These are phyloP conservation scores for Aleurites moluccanus DNA, from an alignment of 441 rosid genomes.

Conservation along the genomic window DNA sequence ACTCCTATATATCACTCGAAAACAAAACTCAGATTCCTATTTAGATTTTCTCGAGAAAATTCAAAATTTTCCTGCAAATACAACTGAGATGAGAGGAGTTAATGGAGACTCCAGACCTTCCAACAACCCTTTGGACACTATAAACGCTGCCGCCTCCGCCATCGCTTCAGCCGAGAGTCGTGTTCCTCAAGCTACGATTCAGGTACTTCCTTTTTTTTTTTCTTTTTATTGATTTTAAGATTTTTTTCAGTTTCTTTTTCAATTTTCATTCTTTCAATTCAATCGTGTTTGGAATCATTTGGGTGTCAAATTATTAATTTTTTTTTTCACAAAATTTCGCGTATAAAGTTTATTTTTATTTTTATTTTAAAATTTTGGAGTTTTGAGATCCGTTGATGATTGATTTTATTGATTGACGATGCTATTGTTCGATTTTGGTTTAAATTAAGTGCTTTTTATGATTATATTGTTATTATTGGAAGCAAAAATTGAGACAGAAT, in stretches of 20 bases:
- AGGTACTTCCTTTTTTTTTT: slow-evolving; percentile 26
- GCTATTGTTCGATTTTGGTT: neutral
- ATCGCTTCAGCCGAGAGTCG: slow-evolving; percentile 78
- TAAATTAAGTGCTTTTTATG: neutral
- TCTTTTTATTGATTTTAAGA: neutral
- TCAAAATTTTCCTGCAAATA: slow-evolving; percentile 26
- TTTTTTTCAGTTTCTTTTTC: slow-evolving; percentile 16
- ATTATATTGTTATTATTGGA: neutral
- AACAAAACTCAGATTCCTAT: slow-evolving; percentile 5
- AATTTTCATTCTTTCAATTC: neutral
- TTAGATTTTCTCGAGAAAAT: slow-evolving; percentile 26
- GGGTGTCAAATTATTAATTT: neutral
- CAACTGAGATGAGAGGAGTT: slow-evolving; percentile 42
- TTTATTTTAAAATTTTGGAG: neutral
- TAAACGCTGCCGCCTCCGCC: slow-evolving; percentile 85
- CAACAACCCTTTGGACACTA: slow-evolving; percentile 54
- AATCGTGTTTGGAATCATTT: slow-evolving; percentile 9
- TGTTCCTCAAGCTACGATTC: slow-evolving; percentile 55
- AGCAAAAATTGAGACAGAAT: neutral
- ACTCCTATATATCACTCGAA: neutral
- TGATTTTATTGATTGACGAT: neutral
- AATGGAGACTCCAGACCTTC: slow-evolving; percentile 40
- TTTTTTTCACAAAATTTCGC: neutral
- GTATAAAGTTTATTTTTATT: neutral
- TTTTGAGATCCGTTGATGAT: slow-evolving; percentile 4